phyloP scores from a whole-genome alignment of 2,329 filamentous ascomycete species.

The Zelopaecilomyces penicillatus region DNA sequence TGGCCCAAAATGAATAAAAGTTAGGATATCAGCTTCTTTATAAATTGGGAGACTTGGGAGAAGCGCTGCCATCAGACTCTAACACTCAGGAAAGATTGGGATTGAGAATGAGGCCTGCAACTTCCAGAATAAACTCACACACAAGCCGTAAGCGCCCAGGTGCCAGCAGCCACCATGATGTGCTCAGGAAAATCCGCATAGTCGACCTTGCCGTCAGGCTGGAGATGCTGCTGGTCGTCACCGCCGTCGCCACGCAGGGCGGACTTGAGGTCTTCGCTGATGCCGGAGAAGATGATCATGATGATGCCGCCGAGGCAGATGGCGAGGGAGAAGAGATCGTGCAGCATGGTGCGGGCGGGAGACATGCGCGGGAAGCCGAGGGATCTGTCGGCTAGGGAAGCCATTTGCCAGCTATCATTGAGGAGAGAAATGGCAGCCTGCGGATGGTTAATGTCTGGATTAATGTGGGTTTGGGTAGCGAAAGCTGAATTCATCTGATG shows the following conservation, averaged over 20 bases:
- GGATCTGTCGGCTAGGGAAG: constrained; percentile 19
- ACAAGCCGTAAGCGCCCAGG: too few relatives aligned
- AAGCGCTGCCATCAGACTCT: background rate
- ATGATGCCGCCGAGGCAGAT: constrained; percentile 26
- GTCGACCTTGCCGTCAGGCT: too few relatives aligned
- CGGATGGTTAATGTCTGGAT: background rate
- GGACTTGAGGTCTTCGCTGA: background rate
- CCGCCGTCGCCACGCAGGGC: too few relatives aligned
- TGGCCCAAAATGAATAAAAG: background rate
- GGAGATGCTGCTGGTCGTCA: too few relatives aligned
- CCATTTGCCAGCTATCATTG: constrained; percentile 30
- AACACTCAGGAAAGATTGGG: too few relatives aligned
- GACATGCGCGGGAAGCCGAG: constrained; percentile 18
- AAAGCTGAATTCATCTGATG: too few relatives aligned
- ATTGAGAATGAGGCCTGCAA: too few relatives aligned
- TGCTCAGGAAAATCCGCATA: too few relatives aligned
- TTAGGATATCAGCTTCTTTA: background rate
- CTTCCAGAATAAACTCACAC: too few relatives aligned
- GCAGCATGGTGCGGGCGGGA: constrained; percentile 20
- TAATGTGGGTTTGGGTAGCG: too few relatives aligned
- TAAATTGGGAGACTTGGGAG: background rate
- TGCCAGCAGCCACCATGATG: too few relatives aligned
- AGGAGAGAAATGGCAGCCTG: constrained; percentile 25
- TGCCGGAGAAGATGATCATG: constrained; percentile 16
- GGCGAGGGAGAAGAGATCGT: constrained; percentile 26